Evolutionary conservation across 805 yeast species (phyloP).

Genomic region (Wickerhamomyces bisporus): DNA sequence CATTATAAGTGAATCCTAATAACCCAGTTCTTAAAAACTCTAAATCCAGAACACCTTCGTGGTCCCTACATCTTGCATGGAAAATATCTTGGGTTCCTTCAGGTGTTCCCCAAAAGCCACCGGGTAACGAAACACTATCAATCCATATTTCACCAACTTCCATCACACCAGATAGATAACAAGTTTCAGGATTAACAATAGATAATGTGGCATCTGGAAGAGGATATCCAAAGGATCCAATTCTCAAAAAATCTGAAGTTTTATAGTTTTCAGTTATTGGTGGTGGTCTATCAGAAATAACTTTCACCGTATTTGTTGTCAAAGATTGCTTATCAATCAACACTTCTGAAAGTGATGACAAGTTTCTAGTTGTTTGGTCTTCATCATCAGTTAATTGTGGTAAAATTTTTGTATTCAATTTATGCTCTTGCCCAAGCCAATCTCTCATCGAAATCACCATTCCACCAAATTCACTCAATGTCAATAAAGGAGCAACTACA

Average conservation of each 20-base stretch:
- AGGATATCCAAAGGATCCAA: conserved; percentile 93
- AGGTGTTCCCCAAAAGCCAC: conserved; percentile 76
- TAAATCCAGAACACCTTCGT: conserved; percentile 62
- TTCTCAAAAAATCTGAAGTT: conserved; percentile 49
- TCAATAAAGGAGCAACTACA: conserved; percentile 82
- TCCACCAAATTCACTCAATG: conserved; percentile 93
- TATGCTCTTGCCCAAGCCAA: conserved; percentile 73
- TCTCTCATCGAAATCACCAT: conserved; percentile 89
- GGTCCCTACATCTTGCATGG: conserved; percentile 75
- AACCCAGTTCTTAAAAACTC: conserved; percentile 88
- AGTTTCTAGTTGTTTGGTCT: conserved; percentile 17
- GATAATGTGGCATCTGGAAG: conserved; percentile 92
- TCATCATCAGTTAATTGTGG: conserved; percentile 36
- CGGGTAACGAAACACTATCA: conserved; percentile 87
- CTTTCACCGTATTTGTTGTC: conserved; percentile 64
- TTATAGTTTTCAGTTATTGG: conserved; percentile 38
- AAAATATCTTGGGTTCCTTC: conserved; percentile 69
- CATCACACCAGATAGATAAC: conserved; percentile 62
- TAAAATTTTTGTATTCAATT: conserved; percentile 45
- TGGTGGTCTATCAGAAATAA: conserved; percentile 55
- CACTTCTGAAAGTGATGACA: conserved; percentile 49
- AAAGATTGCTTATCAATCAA: conserved; percentile 69
- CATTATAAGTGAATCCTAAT: conserved; percentile 82
- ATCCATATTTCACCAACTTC: conserved; percentile 97
- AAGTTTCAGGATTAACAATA: conserved; percentile 89